A percentile compares a stretch with the other conserved stretches of the same genome.
Evolutionary conservation across 2,329 filamentous ascomycete genomes (phyloP).

Genomic region (Botryotinia narcissicola): DNA sequence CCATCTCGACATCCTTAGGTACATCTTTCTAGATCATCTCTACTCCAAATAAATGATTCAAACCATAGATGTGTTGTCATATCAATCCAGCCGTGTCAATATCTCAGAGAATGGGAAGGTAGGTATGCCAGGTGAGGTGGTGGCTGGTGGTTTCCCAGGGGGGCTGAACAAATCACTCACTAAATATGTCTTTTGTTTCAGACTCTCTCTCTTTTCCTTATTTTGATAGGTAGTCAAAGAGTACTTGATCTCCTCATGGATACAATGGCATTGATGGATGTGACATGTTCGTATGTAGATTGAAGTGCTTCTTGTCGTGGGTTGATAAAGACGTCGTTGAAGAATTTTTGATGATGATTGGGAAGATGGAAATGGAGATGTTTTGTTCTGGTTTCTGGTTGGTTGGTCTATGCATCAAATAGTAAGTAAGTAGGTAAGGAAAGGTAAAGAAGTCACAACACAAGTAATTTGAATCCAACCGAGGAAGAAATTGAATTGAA

Average conservation of each 20-base stretch:
- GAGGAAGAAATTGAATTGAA: background rate
- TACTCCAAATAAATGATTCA: background rate
- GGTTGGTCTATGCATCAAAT: slow-evolving; percentile 15
- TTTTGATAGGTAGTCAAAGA: background rate
- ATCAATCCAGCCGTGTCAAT: background rate
- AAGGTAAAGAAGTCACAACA: background rate
- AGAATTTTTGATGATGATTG: background rate
- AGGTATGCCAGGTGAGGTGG: slow-evolving; percentile 8
- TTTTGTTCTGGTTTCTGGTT: slow-evolving; percentile 1
- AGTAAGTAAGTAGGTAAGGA: no score
- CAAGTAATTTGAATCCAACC: background rate
- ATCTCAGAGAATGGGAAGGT: background rate
- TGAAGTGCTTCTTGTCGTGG: background rate
- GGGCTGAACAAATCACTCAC: slow-evolving; percentile 12
- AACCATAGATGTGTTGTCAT: slow-evolving; percentile 3
- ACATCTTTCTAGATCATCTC: background rate
- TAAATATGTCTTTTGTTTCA: slow-evolving; percentile 10
- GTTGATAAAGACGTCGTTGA: background rate
- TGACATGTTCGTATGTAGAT: no score
- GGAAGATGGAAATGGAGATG: background rate
- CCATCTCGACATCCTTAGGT: background rate
- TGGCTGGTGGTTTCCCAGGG: background rate
- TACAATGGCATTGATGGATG: background rate
- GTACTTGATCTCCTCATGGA: background rate
- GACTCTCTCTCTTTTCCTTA: background rate